Evolutionary conservation across 2,329 filamentous ascomycete species (phyloP).

Genomic region (Aspergillus sp.): DNA sequence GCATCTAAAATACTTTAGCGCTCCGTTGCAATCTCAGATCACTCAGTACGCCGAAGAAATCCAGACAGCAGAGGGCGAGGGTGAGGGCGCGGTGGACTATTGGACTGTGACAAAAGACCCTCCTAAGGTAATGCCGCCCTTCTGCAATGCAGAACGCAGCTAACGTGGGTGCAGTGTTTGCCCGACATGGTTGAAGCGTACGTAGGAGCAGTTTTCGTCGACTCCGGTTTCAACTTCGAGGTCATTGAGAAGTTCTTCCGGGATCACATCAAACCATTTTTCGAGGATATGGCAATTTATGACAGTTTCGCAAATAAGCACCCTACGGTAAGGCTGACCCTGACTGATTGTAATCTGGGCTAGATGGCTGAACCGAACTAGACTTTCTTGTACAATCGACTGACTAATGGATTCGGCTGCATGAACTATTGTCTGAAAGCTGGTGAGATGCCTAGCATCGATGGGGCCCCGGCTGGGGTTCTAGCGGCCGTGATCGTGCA

Average conservation of each 20-base stretch:
- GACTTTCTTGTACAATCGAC: constrained; percentile 67
- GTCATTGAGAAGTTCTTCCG: constrained; percentile 77
- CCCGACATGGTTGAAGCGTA: constrained; percentile 89
- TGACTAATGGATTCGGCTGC: constrained; percentile 69
- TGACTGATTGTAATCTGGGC: not conserved
- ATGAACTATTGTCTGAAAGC: constrained; percentile 54
- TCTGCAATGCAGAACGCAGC: not conserved
- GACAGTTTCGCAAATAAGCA: constrained; percentile 86
- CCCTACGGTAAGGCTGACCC: constrained; percentile 58
- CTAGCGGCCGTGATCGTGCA: constrained; percentile 78
- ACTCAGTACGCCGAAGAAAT: constrained; percentile 50
- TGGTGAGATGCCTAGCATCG: constrained; percentile 46
- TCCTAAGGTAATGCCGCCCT: constrained; percentile 40
- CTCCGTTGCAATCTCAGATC: constrained; percentile 47
- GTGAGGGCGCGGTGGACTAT: constrained; percentile 41
- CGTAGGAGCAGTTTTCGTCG: constrained; percentile 87
- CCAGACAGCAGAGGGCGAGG: constrained; percentile 33
- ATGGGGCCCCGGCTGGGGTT: constrained; percentile 54
- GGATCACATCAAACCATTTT: constrained; percentile 73
- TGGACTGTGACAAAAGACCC: constrained; percentile 46
- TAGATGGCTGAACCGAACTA: constrained; percentile 21
- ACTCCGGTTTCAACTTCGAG: constrained; percentile 75
- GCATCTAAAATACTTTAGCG: constrained; percentile 60
- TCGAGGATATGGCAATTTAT: constrained; percentile 82
- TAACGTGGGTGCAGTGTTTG: constrained; percentile 53